Conservation (phyloP, 1,284 basidiomycete species). For the Fomitiporia mediterranea region DNA sequence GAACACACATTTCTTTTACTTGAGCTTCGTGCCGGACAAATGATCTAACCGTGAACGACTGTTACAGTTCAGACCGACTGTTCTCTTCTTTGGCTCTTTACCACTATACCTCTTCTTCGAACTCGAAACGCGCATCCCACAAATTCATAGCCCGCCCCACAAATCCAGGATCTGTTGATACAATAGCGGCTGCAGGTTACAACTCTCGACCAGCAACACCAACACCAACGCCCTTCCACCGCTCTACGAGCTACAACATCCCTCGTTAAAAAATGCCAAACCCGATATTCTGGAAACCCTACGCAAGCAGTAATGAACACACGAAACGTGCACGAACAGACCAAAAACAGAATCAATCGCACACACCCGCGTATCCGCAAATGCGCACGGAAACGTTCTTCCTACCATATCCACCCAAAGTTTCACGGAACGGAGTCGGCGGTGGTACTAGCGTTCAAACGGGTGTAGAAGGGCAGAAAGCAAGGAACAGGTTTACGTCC, state of each 20-base stretch:
- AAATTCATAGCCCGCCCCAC: background rate
- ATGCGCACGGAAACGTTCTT: slow-evolving; percentile 28
- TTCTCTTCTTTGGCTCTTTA: background rate
- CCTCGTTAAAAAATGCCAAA: slow-evolving; percentile 3
- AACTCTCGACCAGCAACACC: background rate
- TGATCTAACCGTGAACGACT: too few species aligned
- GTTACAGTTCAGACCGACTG: too few species aligned
- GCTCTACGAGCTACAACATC: slow-evolving; percentile 4
- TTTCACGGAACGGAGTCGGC: slow-evolving; percentile 25
- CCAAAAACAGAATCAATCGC: slow-evolving; percentile 47
- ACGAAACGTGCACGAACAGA: slow-evolving; percentile 27
- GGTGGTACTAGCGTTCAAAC: background rate
- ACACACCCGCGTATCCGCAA: slow-evolving; percentile 53
- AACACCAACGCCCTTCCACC: background rate
- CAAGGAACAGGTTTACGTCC: slow-evolving; percentile 48
- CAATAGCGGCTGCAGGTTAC: slow-evolving; percentile 2
- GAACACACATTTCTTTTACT: too few species aligned
- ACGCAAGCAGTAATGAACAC: background rate
- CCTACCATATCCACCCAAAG: slow-evolving; percentile 24
- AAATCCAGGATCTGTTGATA: background rate
- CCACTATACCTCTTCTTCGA: background rate
- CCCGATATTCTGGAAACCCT: background rate
- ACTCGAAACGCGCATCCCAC: background rate
- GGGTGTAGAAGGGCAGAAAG: slow-evolving; percentile 28
- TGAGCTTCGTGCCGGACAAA: too few species aligned